Evolutionary conservation across 2,329 filamentous ascomycete species (phyloP), one percentile per base, ranked within the genome.

Genomic region (Exophiala sp.): DNA sequence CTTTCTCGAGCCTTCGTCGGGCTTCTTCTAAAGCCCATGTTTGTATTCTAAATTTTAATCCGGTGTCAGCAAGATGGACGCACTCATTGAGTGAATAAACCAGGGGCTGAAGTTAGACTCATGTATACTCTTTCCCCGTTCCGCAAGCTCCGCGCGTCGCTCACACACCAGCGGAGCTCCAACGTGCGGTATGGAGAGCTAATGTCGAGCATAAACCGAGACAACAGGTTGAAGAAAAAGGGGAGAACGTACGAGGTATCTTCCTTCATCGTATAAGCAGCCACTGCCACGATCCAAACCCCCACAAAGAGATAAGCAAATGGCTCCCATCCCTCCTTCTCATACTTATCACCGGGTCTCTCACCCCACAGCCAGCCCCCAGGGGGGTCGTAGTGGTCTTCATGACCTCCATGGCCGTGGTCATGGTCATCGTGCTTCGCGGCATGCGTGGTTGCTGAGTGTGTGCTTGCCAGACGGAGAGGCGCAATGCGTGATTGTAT

Each of bases 11-110:
- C 75, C 93, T 81, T 75, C 93, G 81, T 66, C 93, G 81, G 46
- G 93, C 93, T 75, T 98, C 93, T 73, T 98, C 93, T 37, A 98
- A 82, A 57, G 93, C 93, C 93, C 93, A 98, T 48, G 91, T 97
- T 77, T 97, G 93, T 81, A 98, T 96, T 70, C 93, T 98, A 63
- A 54, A 50, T 9, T 8, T 8, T 13, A 22, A 23, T 11, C 8
- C 13, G 4, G 24, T 37, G 34, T 37, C 11, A 37, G 34, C 16
- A 8, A 37, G 11, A 37, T 8, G 18, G 3, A 18, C 4, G 13
- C 7, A 1, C 14, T n/a, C n/a, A n/a, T n/a, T n/a, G n/a, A n/a
- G n/a, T n/a, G n/a, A n/a, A n/a, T n/a, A n/a, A n/a, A n/a, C n/a
- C n/a, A n/a, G n/a, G n/a, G n/a, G n/a, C n/a, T n/a, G n/a, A n/a